A percentile compares a stretch with the other conserved stretches of the same genome.
phyloP scores from a whole-genome alignment of 1,284 basidiomycete species.

The Apiotrichum siamense region DNA sequence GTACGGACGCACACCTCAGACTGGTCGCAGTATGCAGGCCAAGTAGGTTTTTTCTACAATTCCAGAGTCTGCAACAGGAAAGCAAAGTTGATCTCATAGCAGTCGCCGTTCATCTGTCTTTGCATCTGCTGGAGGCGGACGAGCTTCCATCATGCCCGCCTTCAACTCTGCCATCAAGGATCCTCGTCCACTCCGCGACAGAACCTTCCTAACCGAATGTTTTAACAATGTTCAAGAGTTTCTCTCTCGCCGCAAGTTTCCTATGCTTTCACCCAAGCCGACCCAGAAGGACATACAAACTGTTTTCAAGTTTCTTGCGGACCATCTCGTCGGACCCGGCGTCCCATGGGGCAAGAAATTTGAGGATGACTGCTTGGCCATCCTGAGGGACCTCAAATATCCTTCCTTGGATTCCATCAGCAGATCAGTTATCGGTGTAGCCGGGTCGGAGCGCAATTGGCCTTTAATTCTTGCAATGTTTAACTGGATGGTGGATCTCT shows the following conservation, averaged over 20 bases:
- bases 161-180: slow-evolving; percentile 57
- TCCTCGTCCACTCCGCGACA: slow-evolving; percentile 65
- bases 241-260: slow-evolving; percentile 59
- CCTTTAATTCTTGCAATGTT: slow-evolving; percentile 70
- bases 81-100: slow-evolving; percentile 33
- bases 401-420: slow-evolving; percentile 67
- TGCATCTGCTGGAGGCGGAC: slow-evolving; percentile 51
- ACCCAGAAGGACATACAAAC: slow-evolving; percentile 73
- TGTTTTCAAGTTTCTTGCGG: slow-evolving; percentile 70
- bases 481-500: slow-evolving; percentile 76
- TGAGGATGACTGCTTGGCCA: slow-evolving; percentile 68
- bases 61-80: not conserved
- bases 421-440: slow-evolving; percentile 73
- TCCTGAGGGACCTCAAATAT: slow-evolving; percentile 68
- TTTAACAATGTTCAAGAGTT: slow-evolving; percentile 66
- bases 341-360: slow-evolving; percentile 56
- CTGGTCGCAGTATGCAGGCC: slow-evolving; percentile 39
- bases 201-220: slow-evolving; percentile 64
- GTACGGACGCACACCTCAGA: slow-evolving; percentile 67
- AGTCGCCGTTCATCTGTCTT: slow-evolving; percentile 58
- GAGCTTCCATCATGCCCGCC: slow-evolving; percentile 42
- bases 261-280: slow-evolving; percentile 58
- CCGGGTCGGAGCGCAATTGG: slow-evolving; percentile 79
- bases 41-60: not conserved
- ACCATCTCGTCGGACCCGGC: slow-evolving; percentile 59